phyloP scores from a whole-genome alignment of 768 basidiomycete species.

The Pulveroboletus sp. region DNA sequence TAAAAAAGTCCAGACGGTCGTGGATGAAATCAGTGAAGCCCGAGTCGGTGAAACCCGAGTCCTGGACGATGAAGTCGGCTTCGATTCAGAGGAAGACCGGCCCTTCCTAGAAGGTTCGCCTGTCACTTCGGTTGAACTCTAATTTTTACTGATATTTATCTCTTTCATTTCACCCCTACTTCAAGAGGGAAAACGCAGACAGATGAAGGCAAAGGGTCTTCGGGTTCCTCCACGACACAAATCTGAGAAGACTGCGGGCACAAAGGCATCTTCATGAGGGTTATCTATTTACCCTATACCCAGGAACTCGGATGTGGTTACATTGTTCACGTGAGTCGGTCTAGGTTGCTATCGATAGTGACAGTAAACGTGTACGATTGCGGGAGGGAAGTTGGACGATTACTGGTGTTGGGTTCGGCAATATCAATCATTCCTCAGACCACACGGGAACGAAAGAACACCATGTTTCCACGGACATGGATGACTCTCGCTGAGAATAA shows the following conservation, averaged over 20 bases:
- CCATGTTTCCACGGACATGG: too few relatives aligned
- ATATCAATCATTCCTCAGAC: neutral
- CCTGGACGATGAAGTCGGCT: conserved; percentile 43
- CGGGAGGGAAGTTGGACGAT: neutral
- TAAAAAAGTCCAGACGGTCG: conserved; percentile 41
- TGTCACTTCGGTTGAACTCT: neutral
- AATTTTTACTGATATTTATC: conserved; percentile 3
- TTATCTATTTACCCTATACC: conserved; percentile 1
- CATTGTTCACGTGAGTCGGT: neutral
- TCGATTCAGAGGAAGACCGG: conserved; percentile 74
- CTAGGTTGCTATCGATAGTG: neutral
- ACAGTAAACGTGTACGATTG: conserved; percentile 5
- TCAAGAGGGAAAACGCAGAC: conserved; percentile 67
- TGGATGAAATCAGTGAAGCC: too few relatives aligned
- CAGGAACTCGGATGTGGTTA: neutral
- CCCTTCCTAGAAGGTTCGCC: conserved; percentile 75
- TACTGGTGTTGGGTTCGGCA: too few relatives aligned
- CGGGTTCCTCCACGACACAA: conserved; percentile 56
- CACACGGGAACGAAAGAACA: too few relatives aligned
- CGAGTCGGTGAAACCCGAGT: too few relatives aligned
- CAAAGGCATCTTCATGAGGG: conserved; percentile 13
- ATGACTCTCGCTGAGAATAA: neutral
- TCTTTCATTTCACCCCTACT: conserved; percentile 5
- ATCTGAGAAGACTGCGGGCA: conserved; percentile 20
- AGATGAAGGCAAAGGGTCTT: conserved; percentile 72